phyloP scores from a whole-genome alignment of 352 stramenopile species.

The Pythium aristosporum region DNA sequence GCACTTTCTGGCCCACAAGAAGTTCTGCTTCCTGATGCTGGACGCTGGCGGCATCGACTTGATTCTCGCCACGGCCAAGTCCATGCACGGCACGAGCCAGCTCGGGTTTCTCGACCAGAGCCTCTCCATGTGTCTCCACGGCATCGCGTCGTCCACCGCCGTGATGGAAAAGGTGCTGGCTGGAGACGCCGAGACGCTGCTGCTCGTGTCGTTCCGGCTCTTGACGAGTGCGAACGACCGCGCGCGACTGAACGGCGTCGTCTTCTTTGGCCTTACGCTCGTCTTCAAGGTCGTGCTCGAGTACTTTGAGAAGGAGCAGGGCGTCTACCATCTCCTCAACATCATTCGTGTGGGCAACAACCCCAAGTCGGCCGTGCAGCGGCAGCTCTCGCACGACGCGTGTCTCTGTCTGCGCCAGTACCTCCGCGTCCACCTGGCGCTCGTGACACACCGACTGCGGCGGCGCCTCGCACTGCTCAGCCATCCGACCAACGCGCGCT shows the following conservation, averaged over 20 bases:
- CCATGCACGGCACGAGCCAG: slow-evolving; percentile 54
- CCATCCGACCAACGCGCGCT: slow-evolving; percentile 45
- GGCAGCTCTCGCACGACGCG: slow-evolving; percentile 80
- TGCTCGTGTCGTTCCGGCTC: slow-evolving; percentile 59
- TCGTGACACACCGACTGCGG: slow-evolving; percentile 67
- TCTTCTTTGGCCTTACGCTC: slow-evolving; percentile 83
- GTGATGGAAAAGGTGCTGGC: slow-evolving; percentile 77
- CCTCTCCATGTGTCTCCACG: slow-evolving; percentile 84
- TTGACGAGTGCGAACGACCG: slow-evolving; percentile 79
- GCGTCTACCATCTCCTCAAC: slow-evolving; percentile 81
- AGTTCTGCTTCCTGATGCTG: slow-evolving; percentile 78
- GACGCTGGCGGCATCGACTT: slow-evolving; percentile 73
- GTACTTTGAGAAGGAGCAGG: slow-evolving; percentile 84
- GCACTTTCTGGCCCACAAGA: slow-evolving; percentile 85
- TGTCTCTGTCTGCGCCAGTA: slow-evolving; percentile 85
- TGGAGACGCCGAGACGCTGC: slow-evolving; percentile 52
- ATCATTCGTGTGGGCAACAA: slow-evolving; percentile 80
- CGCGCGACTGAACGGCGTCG: slow-evolving; percentile 76
- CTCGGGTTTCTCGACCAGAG: slow-evolving; percentile 68
- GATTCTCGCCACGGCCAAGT: slow-evolving; percentile 61
- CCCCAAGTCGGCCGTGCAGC: slow-evolving; percentile 71
- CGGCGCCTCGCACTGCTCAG: slow-evolving; percentile 63
- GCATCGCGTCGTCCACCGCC: slow-evolving; percentile 72
- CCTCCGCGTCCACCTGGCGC: slow-evolving; percentile 74
- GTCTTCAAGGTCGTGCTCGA: slow-evolving; percentile 81